These are phyloP conservation scores for Abelmoschus esculentus DNA, from an alignment of 345 rosid genomes.

Conservation along the genomic window DNA sequence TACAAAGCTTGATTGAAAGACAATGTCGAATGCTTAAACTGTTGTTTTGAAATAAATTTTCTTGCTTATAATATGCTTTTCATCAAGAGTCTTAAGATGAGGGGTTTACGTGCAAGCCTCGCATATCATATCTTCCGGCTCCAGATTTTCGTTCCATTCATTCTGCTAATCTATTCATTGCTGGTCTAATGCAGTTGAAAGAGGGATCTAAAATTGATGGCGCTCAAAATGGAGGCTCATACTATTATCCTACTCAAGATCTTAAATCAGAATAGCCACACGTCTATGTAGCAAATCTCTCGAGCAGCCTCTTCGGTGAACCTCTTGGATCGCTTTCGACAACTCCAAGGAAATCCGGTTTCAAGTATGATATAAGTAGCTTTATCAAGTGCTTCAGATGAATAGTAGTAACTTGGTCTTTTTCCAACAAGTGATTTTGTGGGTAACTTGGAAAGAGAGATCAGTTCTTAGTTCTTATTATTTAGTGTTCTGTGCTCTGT, in stretches of 20 bases:
- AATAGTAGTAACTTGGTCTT: conserved; percentile 17
- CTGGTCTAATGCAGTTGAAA: conserved; percentile 34
- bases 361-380: conserved; percentile 10
- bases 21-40: neutral
- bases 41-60: neutral
- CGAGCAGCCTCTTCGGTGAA: neutral
- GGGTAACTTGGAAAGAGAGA: conserved; percentile 9
- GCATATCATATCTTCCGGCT: neutral
- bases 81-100: neutral
- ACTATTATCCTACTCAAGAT: conserved; percentile 9
- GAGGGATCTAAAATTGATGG: conserved; percentile 21
- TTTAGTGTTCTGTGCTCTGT: neutral
- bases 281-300: neutral
- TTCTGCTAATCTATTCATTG: neutral
- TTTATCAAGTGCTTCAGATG: conserved; percentile 13
- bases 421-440: conserved; percentile 7
- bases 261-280: conserved; percentile 30
- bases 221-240: conserved; percentile 26
- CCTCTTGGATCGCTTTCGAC: neutral
- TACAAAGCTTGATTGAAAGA: neutral
- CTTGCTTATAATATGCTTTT: neutral
- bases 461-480: neutral
- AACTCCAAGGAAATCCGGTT: conserved; percentile 7
- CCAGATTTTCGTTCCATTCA: neutral
- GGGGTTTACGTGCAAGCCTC: no score